These are phyloP conservation scores for Exophiala spinifera DNA, from an alignment of 2,329 filamentous ascomycete species.

Conservation along the genomic window DNA sequence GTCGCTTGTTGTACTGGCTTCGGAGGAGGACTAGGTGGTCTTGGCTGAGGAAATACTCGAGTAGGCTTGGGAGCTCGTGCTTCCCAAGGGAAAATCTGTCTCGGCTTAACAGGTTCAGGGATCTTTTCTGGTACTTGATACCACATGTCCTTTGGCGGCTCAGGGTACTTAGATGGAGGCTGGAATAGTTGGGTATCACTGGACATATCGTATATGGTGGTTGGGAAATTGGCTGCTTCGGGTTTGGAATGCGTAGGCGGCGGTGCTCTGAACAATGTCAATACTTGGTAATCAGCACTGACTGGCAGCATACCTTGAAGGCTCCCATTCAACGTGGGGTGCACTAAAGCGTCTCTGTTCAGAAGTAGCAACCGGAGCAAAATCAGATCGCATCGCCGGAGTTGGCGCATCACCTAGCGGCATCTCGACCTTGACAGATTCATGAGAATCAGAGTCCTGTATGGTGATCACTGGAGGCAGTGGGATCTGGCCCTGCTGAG, in stretches of 20 bases:
- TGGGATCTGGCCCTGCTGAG: slow-evolving; percentile 20
- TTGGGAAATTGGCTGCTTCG: slow-evolving; percentile 81
- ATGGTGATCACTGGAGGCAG: slow-evolving; percentile 11
- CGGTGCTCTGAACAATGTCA: slow-evolving; percentile 50
- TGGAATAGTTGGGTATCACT: slow-evolving; percentile 71
- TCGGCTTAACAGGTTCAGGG: slow-evolving; percentile 56
- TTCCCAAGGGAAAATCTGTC: slow-evolving; percentile 91
- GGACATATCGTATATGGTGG: slow-evolving; percentile 78
- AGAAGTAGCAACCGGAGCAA: slow-evolving; percentile 44
- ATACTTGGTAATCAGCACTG: slow-evolving; percentile 17
- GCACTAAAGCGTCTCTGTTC: slow-evolving; percentile 54
- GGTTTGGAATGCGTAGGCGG: slow-evolving; percentile 67
- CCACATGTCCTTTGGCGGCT: slow-evolving; percentile 83
- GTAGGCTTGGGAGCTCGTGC: slow-evolving; percentile 59
- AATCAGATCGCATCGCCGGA: slow-evolving; percentile 40
- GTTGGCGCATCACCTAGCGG: slow-evolving; percentile 45
- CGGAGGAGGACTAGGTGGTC: slow-evolving; percentile 21
- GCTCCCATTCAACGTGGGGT: slow-evolving; percentile 62
- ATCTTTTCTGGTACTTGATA: slow-evolving; percentile 68
- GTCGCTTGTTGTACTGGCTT: slow-evolving; percentile 20
- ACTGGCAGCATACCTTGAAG: slow-evolving; percentile 49
- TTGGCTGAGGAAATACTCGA: slow-evolving; percentile 43
- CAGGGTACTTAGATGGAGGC: slow-evolving; percentile 72
- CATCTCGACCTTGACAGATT: slow-evolving; percentile 37
- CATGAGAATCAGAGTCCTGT: slow-evolving; percentile 10